Percentiles rank a stretch among this genome's conserved stretches.
These are phyloP conservation scores for Aspergillus carlsbadensis DNA, from an alignment of 495 filamentous ascomycete species.

Conservation along the genomic window DNA sequence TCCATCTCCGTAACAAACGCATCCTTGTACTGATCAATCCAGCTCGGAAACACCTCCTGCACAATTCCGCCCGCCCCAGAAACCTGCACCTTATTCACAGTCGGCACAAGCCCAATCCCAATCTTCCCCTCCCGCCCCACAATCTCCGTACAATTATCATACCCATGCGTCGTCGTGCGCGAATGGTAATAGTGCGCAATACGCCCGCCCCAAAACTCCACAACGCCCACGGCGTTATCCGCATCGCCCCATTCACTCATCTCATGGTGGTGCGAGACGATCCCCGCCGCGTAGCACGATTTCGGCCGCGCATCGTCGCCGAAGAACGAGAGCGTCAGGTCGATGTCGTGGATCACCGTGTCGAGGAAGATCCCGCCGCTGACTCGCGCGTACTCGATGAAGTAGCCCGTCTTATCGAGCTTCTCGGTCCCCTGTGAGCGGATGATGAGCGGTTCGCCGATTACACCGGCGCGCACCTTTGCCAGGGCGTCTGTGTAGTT, in stretches of 20 bases:
- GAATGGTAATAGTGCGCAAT: constrained; percentile 59
- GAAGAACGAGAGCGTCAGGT: constrained; percentile 56
- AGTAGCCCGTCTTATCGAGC: constrained; percentile 52
- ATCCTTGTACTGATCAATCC: neutral
- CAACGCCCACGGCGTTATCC: constrained; percentile 60
- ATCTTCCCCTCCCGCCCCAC: constrained; percentile 62
- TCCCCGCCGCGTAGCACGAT: constrained; percentile 47
- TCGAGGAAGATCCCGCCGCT: constrained; percentile 60
- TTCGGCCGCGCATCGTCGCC: constrained; percentile 45
- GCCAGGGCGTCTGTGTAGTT: constrained; percentile 52
- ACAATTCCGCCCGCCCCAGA: constrained; percentile 45
- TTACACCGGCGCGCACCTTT: constrained; percentile 44
- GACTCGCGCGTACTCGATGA: constrained; percentile 53
- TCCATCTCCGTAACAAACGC: constrained; percentile 5
- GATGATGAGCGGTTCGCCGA: constrained; percentile 50
- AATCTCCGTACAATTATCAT: constrained; percentile 62
- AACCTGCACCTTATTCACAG: constrained; percentile 49
- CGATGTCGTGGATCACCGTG: constrained; percentile 57
- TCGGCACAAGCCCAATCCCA: constrained; percentile 52
- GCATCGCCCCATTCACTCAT: constrained; percentile 53
- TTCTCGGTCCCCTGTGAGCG: constrained; percentile 59
- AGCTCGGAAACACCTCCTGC: constrained; percentile 51
- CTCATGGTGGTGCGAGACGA: constrained; percentile 57
- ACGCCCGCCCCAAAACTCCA: constrained; percentile 59
- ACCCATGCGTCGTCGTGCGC: constrained; percentile 61